Evolutionary conservation across 2,329 filamentous ascomycete species (phyloP).

Genomic region (Alternaria brassicicola): DNA sequence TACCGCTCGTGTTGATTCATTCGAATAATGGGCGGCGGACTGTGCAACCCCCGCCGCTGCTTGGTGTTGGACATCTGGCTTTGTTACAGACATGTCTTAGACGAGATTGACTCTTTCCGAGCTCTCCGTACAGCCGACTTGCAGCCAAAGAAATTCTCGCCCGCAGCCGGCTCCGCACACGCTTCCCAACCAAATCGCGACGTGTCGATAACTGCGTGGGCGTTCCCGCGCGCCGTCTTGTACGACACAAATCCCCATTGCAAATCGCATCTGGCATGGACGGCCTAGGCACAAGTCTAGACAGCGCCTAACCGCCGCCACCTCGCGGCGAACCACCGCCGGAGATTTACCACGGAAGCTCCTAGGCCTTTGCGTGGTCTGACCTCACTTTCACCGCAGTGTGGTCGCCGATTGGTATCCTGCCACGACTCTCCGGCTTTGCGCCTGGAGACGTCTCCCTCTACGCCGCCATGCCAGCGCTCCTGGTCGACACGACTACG

Average conservation of each 20-base stretch:
- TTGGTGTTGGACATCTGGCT: not conserved
- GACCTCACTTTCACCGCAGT: slow-evolving; percentile 9
- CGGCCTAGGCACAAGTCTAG: slow-evolving; percentile 13
- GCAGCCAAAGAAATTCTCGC: slow-evolving; percentile 10
- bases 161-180: slow-evolving; percentile 6
- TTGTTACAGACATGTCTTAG: not conserved
- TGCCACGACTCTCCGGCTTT: slow-evolving; percentile 23
- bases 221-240: slow-evolving; percentile 2
- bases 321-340: slow-evolving; percentile 15
- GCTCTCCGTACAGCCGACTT: not conserved
- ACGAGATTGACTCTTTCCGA: slow-evolving; percentile 8
- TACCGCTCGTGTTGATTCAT: not conserved
- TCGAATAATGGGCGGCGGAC: not conserved
- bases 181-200: slow-evolving; percentile 1
- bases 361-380: slow-evolving; percentile 16
- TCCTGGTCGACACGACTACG: slow-evolving; percentile 41
- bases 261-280: slow-evolving; percentile 19
- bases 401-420: slow-evolving; percentile 16
- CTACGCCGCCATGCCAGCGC: slow-evolving; percentile 47
- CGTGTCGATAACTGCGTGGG: slow-evolving; percentile 6
- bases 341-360: slow-evolving; percentile 13
- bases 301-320: slow-evolving; percentile 18
- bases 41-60: not conserved
- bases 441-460: slow-evolving; percentile 26
- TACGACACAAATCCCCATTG: slow-evolving; percentile 7